Conservation (phyloP, 352 stramenopile genomes). For the Phytophthora capsici region DNA sequence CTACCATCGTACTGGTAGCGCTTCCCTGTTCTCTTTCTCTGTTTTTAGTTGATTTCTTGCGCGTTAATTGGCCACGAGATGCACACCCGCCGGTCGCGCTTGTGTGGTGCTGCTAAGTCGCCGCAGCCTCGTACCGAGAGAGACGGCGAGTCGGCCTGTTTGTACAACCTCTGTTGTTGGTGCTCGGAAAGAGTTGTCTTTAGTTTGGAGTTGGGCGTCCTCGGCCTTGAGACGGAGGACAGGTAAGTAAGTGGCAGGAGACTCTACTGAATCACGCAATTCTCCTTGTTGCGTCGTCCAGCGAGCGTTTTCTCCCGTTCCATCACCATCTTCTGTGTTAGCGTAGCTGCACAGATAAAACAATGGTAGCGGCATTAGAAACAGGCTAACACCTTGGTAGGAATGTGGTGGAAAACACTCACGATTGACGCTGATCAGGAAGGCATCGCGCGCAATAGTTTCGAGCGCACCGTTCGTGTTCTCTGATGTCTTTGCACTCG, state of each 20-base stretch:
- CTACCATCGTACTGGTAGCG: conserved; percentile 13
- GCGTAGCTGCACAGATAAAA: conserved; percentile 46
- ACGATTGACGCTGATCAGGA: conserved; percentile 89
- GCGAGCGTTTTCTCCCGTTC: conserved; percentile 81
- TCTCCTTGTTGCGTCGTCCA: conserved; percentile 79
- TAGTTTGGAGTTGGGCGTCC: conserved; percentile 27
- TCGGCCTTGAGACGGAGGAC: background rate
- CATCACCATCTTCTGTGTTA: conserved; percentile 82
- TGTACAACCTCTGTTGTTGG: conserved; percentile 53
- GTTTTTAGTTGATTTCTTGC: conserved; percentile 3
- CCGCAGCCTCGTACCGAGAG: conserved; percentile 22
- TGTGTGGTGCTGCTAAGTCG: conserved; percentile 33
- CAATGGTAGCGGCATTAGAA: conserved; percentile 3
- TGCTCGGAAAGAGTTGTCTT: conserved; percentile 47
- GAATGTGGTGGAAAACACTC: conserved; percentile 31
- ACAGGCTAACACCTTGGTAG: background rate
- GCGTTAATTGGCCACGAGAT: conserved; percentile 3
- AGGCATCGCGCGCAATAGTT: conserved; percentile 86
- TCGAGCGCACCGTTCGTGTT: conserved; percentile 88
- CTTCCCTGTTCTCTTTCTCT: conserved; percentile 5
- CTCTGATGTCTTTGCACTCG: conserved; percentile 88
- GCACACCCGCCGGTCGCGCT: conserved; percentile 4
- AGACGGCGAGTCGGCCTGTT: conserved; percentile 40
- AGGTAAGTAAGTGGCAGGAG: background rate
- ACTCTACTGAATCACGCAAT: conserved; percentile 76